Evolutionary conservation across 78 protist species (phyloP).

Genomic region (Carpediemonas membranifera): DNA sequence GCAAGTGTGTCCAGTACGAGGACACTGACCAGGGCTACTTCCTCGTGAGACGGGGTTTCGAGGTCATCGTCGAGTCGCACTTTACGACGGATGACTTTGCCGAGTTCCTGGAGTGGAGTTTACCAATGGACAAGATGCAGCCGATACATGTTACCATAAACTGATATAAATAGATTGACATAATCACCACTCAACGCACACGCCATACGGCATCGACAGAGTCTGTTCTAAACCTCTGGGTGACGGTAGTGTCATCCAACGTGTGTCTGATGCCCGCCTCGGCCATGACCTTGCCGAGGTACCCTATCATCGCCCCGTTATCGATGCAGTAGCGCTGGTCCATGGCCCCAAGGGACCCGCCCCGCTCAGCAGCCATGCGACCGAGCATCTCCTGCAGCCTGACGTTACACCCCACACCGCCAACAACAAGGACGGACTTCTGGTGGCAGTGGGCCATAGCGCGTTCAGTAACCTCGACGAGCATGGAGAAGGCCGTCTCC

Average conservation of each 20-base stretch:
- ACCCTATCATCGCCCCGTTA: conserved; percentile 98
- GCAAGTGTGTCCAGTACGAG: too few relatives aligned
- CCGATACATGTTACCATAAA: too few relatives aligned
- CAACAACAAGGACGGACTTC: conserved; percentile 85
- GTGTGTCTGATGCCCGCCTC: conserved; percentile 42
- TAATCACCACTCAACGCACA: too few relatives aligned
- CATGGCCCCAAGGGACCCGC: conserved; percentile 60
- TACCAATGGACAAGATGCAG: too few relatives aligned
- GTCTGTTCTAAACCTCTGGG: conserved; percentile 92
- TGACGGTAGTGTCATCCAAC: conserved; percentile 47
- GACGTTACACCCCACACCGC: conserved; percentile 94
- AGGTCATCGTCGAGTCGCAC: too few relatives aligned
- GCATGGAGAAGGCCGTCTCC: conserved; percentile 90
- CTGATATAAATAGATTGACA: too few relatives aligned
- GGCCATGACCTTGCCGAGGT: conserved; percentile 27
- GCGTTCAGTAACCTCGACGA: conserved; percentile 91
- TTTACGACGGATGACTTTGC: too few relatives aligned
- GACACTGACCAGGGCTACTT: too few relatives aligned
- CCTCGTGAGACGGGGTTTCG: too few relatives aligned
- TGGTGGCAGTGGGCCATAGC: conserved; percentile 87
- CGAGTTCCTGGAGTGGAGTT: too few relatives aligned
- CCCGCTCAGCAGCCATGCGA: conserved; percentile 78
- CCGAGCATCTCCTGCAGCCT: conserved; percentile 85
- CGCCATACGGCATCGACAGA: conserved; percentile 81
- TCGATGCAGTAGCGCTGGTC: conserved; percentile 95